These are phyloP conservation scores for Sclerotinia sclerotiorum DNA, from an alignment of 2,329 filamentous ascomycete genomes.

Conservation along the genomic window DNA sequence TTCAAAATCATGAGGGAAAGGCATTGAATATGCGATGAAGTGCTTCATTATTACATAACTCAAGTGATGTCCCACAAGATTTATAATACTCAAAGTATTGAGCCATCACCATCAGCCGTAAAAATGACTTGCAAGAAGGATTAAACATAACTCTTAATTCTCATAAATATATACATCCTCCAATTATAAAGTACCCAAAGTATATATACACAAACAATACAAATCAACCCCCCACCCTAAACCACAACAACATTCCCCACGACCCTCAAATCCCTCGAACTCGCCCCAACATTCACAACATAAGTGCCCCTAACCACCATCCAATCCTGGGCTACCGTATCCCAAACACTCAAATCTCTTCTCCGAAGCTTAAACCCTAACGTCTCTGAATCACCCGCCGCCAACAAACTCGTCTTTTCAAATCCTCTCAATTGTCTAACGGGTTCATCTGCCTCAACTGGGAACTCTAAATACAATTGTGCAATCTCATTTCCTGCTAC, in stretches of 20 bases:
- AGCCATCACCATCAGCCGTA: background rate
- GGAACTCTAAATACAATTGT: constrained; percentile 46
- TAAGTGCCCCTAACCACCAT: background rate
- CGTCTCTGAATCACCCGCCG: constrained; percentile 38
- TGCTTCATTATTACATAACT: no score
- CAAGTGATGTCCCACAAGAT: no score
- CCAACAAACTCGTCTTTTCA: constrained; percentile 19
- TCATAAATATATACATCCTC: background rate
- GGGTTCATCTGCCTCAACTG: constrained; percentile 23
- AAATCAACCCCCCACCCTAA: background rate
- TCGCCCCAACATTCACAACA: constrained; percentile 6
- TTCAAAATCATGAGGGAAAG: no score
- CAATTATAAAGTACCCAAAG: no score
- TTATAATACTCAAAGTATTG: background rate
- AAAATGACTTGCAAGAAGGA: background rate
- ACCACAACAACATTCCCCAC: background rate
- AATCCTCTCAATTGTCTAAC: constrained; percentile 27
- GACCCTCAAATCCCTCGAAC: background rate
- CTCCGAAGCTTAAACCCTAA: constrained; percentile 69
- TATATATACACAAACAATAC: background rate
- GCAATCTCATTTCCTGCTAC: constrained; percentile 54
- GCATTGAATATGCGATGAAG: no score
- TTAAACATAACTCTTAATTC: background rate
- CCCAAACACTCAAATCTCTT: constrained; percentile 14
- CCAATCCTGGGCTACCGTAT: constrained; percentile 4